Evolutionary conservation across 441 rosid genomes (phyloP).

Genomic region (Pelargonium cotyledonis): DNA sequence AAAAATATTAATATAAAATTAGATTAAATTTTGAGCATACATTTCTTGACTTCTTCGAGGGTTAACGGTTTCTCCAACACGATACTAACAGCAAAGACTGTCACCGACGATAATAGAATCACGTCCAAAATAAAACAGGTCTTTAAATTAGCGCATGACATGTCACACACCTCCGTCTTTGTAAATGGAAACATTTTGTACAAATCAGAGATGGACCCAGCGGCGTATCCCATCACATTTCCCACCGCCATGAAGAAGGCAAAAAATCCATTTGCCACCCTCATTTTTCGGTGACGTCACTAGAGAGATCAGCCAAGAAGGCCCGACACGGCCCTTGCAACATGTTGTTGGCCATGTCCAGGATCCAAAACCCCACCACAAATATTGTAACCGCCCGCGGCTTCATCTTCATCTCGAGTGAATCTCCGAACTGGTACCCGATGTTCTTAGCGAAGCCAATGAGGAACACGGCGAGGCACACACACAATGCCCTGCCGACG

Average conservation of each 20-base stretch:
- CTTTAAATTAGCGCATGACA: conserved; percentile 86
- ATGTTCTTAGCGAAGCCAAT: neutral
- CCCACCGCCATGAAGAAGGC: conserved; percentile 96
- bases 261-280: conserved; percentile 56
- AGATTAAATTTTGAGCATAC: neutral
- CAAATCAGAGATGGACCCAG: conserved; percentile 52
- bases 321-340: conserved; percentile 90
- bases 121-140: conserved; percentile 67
- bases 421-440: neutral
- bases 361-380: neutral
- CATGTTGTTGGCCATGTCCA: conserved; percentile 15
- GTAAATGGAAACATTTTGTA: conserved; percentile 58
- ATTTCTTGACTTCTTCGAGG: conserved; percentile 13
- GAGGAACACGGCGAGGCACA: neutral
- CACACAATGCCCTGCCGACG: neutral
- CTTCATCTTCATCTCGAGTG: neutral
- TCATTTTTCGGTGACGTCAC: conserved; percentile 40
- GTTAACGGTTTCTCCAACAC: conserved; percentile 53
- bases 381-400: neutral
- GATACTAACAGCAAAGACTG: conserved; percentile 35
- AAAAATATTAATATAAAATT: no score
- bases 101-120: conserved; percentile 39
- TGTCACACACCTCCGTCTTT: conserved; percentile 56
- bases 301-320: conserved; percentile 73
- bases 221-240: conserved; percentile 71